phyloP scores from a whole-genome alignment of 352 stramenopile genomes.

The Thalassiosira hispida region DNA sequence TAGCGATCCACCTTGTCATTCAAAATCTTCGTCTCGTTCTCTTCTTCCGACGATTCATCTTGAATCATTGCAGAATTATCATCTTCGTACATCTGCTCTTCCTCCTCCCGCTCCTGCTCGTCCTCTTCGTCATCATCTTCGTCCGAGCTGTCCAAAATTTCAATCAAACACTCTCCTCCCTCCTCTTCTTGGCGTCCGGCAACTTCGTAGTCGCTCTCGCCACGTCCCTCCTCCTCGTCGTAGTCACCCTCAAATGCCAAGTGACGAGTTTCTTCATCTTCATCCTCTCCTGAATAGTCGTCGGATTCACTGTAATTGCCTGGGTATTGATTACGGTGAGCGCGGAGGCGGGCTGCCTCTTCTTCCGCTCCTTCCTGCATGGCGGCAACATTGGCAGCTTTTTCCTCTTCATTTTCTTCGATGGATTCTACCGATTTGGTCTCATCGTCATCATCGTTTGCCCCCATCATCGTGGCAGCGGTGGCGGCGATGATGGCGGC shows the following conservation, averaged over 20 bases:
- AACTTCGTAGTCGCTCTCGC: not conserved
- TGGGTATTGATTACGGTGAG: constrained; percentile 23
- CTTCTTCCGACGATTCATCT: constrained; percentile 29
- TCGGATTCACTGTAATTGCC: constrained; percentile 55
- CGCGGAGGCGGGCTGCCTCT: constrained; percentile 8
- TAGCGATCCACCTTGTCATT: constrained; percentile 36
- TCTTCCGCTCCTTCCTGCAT: constrained; percentile 3
- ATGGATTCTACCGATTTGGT: constrained; percentile 14
- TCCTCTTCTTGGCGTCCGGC: constrained; percentile 4
- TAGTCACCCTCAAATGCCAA: constrained; percentile 48
- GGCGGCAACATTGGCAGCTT: no score
- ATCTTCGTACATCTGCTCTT: not conserved
- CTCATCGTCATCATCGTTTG: constrained; percentile 1
- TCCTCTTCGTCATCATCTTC: constrained; percentile 28
- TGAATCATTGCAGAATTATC: no score
- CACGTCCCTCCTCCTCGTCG: constrained; percentile 27
- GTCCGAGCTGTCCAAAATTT: constrained; percentile 29
- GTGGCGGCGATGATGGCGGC: no score
- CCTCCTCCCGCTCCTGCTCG: constrained; percentile 2
- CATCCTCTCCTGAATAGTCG: constrained; percentile 51
- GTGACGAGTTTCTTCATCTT: constrained; percentile 32
- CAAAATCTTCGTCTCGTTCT: constrained; percentile 9
- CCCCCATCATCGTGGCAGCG: not conserved
- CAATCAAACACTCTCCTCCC: constrained; percentile 17
- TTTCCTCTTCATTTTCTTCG: no score